phyloP scores from a whole-genome alignment of 139 green algal genomes.

The Axilococcus clingmanii region DNA sequence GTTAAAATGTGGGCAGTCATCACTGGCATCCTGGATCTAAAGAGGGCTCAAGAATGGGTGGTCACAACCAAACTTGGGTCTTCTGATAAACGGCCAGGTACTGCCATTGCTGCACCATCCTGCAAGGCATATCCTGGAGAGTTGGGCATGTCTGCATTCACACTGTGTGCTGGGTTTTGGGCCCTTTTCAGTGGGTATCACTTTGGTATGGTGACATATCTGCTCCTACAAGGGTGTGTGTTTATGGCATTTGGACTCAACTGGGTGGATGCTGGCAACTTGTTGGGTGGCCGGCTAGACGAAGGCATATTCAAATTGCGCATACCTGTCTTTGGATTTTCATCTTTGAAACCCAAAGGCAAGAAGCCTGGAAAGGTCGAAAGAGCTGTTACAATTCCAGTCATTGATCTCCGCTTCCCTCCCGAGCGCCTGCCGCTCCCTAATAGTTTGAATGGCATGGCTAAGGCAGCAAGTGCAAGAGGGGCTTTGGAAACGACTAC shows the following conservation, averaged over 20 bases:
- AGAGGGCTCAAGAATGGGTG: conserved; percentile 75
- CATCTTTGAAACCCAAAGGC: no score
- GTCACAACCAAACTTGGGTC: conserved; percentile 74
- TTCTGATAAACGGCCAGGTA: conserved; percentile 38
- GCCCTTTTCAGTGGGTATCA: conserved; percentile 45
- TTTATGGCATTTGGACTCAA: conserved; percentile 74
- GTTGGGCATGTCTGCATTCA: conserved; percentile 52
- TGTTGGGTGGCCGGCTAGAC: conserved; percentile 45
- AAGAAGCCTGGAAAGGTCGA: no score
- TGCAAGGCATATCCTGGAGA: conserved; percentile 55
- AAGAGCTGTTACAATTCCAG: no score
- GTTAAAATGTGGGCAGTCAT: conserved; percentile 74
- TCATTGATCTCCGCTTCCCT: no score
- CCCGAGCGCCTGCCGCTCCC: no score
- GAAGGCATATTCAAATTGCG: conserved; percentile 7
- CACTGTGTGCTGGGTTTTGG: conserved; percentile 43
- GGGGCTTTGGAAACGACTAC: no score
- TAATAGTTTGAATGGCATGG: no score
- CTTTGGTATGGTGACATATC: conserved; percentile 55
- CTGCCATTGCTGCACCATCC: conserved; percentile 15
- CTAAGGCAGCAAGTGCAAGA: no score
- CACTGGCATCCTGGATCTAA: conserved; percentile 51
- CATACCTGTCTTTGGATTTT: no score
- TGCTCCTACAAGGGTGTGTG: conserved; percentile 59
- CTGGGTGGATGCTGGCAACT: conserved; percentile 47